These are phyloP conservation scores for Starmerella apis DNA, from an alignment of 805 yeast genomes.

Conservation along the genomic window DNA sequence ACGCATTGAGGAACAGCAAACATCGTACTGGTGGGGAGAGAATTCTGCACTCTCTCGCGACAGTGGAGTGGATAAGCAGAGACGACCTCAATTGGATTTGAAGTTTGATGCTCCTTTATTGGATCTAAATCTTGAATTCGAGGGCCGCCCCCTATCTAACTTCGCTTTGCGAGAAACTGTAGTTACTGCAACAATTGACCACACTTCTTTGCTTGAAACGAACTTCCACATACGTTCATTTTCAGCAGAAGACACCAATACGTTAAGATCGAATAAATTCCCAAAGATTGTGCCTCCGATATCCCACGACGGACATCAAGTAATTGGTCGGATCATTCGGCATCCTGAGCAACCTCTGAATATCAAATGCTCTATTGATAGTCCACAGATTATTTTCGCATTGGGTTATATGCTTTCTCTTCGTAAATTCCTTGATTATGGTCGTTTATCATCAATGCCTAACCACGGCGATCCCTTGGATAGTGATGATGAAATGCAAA, in stretches of 20 bases:
- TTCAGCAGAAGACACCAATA: conserved; percentile 58
- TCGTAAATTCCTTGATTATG: conserved; percentile 51
- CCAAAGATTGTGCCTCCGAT: conserved; percentile 70
- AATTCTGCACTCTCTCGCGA: conserved; percentile 16
- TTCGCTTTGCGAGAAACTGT: conserved; percentile 53
- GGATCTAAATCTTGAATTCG: conserved; percentile 13
- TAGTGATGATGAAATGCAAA: too few relatives aligned
- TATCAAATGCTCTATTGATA: conserved; percentile 45
- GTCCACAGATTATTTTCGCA: conserved; percentile 72
- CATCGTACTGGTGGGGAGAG: conserved; percentile 24
- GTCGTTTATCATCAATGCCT: conserved; percentile 24
- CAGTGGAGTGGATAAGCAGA: not conserved
- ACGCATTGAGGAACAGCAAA: conserved; percentile 17
- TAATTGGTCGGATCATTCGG: conserved; percentile 41
- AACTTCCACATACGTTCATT: conserved; percentile 61
- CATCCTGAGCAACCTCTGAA: conserved; percentile 18
- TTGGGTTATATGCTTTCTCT: conserved; percentile 75
- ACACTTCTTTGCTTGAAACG: conserved; percentile 47
- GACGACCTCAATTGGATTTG: conserved; percentile 15
- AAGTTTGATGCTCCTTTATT: conserved; percentile 22
- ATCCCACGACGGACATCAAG: conserved; percentile 55
- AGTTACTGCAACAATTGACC: conserved; percentile 41
- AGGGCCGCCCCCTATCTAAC: conserved; percentile 38
- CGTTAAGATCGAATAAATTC: conserved; percentile 45
- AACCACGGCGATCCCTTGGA: too few relatives aligned